Conservation (phyloP, 2,329 filamentous ascomycete genomes). For the Metarhizium anisopliae region DNA sequence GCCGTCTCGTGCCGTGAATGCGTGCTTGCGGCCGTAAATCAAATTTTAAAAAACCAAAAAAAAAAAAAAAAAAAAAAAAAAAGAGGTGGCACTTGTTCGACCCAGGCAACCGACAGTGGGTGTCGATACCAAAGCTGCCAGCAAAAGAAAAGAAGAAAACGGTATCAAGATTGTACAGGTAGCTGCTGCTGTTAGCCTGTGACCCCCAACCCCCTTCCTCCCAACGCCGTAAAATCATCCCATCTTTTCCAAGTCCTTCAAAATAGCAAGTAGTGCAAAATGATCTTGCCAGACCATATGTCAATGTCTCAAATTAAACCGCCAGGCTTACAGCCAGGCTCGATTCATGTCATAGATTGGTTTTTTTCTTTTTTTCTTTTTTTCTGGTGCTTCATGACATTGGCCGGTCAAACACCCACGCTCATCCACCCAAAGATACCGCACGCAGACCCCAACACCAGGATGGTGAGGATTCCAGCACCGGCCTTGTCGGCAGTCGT, state of each 20-base stretch:
- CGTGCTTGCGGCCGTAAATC: background rate
- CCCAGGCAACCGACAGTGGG: no score
- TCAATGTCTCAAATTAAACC: background rate
- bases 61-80: no score
- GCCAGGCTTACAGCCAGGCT: background rate
- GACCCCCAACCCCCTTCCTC: background rate
- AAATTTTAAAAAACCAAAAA: no score
- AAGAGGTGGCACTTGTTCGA: no score
- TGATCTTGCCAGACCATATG: background rate
- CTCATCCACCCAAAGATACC: slow-evolving; percentile 42
- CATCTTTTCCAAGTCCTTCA: slow-evolving; percentile 6
- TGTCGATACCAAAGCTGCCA: no score
- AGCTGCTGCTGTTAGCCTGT: slow-evolving; percentile 8
- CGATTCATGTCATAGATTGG: background rate
- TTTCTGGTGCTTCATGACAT: no score
- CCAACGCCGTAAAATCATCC: background rate
- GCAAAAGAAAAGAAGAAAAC: background rate
- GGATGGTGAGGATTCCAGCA: slow-evolving; percentile 36
- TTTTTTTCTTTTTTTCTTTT: no score
- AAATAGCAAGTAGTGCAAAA: background rate
- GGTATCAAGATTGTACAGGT: slow-evolving; percentile 12
- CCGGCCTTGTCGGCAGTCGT: slow-evolving; percentile 37
- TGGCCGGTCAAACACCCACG: background rate
- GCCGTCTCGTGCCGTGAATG: no score
- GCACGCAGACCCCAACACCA: slow-evolving; percentile 30